Evolutionary conservation across 106 monocot genomes (phyloP).

Genomic region (Platanthera guangdongensis): DNA sequence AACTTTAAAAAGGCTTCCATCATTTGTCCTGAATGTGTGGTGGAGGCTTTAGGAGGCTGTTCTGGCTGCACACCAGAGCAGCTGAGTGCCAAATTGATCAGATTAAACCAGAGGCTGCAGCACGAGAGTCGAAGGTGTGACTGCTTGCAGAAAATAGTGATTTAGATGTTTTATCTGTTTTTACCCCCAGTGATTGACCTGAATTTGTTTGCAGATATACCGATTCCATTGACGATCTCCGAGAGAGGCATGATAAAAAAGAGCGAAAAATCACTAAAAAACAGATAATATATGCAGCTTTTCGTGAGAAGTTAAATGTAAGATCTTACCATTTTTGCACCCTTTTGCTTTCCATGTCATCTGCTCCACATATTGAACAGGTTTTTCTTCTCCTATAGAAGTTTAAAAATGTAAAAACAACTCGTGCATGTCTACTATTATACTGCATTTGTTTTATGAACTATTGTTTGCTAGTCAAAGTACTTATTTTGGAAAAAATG

Average conservation of each 20-base stretch:
- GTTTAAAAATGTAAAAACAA: too few species aligned
- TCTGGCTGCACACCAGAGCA: constrained; percentile 57
- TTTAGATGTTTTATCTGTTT: neutral
- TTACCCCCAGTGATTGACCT: neutral
- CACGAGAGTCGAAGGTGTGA: constrained; percentile 61
- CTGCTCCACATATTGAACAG: neutral
- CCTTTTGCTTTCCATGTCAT: neutral
- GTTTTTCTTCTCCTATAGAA: neutral
- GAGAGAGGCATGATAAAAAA: constrained; percentile 57
- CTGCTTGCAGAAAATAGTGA: neutral
- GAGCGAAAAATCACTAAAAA: constrained; percentile 62
- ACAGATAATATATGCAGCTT: constrained; percentile 48
- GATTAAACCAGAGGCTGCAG: constrained; percentile 64
- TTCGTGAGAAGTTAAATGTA: constrained; percentile 72
- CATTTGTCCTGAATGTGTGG: constrained; percentile 70
- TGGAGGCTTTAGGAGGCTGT: constrained; percentile 69
- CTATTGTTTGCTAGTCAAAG: neutral
- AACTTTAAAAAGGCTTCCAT: constrained; percentile 81
- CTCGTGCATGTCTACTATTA: neutral
- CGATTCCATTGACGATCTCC: constrained; percentile 79
- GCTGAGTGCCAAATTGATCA: constrained; percentile 63
- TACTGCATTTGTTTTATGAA: neutral
- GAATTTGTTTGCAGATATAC: constrained; percentile 38
- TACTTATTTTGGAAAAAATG: neutral
- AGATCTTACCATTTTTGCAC: constrained; percentile 1